These are phyloP conservation scores for Thyridium curvatum DNA, from an alignment of 2,329 filamentous ascomycete species.

Conservation along the genomic window DNA sequence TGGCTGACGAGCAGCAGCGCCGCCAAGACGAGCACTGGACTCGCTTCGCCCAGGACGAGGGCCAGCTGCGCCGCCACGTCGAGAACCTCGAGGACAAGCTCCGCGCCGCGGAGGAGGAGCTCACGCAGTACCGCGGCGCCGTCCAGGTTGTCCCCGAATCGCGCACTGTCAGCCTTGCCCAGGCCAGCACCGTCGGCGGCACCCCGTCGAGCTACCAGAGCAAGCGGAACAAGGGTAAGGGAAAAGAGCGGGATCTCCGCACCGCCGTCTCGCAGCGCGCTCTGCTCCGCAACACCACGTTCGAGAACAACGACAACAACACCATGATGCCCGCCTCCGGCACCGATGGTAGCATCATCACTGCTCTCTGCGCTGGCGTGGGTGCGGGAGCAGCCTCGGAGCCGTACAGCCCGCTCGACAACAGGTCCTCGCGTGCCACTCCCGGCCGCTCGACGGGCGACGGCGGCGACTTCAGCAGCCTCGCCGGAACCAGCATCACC, in stretches of 20 bases:
- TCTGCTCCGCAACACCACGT: constrained; percentile 2
- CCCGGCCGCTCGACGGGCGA: background rate
- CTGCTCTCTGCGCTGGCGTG: constrained; percentile 14
- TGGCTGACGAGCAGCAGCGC: background rate
- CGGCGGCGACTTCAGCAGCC: too few species aligned
- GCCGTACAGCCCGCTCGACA: constrained; percentile 11
- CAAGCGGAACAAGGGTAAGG: background rate
- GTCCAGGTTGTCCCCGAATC: too few species aligned
- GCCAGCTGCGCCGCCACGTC: constrained; percentile 15
- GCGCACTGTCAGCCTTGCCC: too few species aligned
- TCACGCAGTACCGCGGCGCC: background rate
- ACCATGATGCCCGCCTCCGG: constrained; percentile 7
- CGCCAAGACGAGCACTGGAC: constrained; percentile 9
- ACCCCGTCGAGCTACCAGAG: too few species aligned
- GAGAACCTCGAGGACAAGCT: constrained; percentile 15
- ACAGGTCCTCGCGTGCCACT: constrained; percentile 1
- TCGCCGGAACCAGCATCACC: background rate
- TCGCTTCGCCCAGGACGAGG: constrained; percentile 13
- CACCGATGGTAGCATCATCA: constrained; percentile 15
- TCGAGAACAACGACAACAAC: background rate
- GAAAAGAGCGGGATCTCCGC: background rate
- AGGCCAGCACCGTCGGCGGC: too few species aligned
- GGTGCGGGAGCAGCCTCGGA: constrained; percentile 7
- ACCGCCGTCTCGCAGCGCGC: constrained; percentile 6
- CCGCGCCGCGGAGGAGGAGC: constrained; percentile 7